phyloP scores from a whole-genome alignment of 768 basidiomycete species.

The Hypholoma fasciculare region DNA sequence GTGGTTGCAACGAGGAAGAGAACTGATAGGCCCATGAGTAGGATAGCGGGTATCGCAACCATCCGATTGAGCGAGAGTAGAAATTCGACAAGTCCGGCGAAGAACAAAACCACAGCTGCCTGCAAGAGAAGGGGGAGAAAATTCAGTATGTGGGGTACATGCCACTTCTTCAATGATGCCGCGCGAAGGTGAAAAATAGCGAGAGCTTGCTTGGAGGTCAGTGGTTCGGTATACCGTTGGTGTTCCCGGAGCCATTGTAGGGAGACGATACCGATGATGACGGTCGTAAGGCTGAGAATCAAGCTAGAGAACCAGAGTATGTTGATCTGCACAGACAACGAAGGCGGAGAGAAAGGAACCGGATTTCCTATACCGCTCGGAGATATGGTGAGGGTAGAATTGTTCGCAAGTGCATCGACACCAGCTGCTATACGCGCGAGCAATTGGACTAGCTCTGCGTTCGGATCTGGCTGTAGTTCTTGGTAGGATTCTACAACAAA shows the following conservation, averaged over 20 bases:
- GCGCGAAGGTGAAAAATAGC: conserved; percentile 4
- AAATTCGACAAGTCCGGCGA: conserved; percentile 1
- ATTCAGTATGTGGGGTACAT: background rate
- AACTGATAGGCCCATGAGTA: background rate
- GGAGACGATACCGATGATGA: conserved; percentile 3
- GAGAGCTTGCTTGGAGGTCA: background rate
- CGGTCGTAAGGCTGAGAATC: background rate
- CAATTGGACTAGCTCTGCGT: conserved; percentile 7
- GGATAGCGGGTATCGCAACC: background rate
- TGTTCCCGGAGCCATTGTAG: conserved; percentile 8
- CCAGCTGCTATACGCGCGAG: conserved; percentile 10
- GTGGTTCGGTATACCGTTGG: conserved; percentile 1
- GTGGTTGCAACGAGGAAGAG: conserved; percentile 4
- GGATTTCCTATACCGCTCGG: background rate
- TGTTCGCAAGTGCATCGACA: background rate
- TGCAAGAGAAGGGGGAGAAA: conserved; percentile 1
- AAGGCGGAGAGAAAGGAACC: background rate
- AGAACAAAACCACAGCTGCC: conserved; percentile 1
- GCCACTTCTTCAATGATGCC: background rate
- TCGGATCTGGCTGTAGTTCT: conserved; percentile 15
- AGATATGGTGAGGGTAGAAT: background rate
- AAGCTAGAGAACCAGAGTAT: conserved; percentile 6
- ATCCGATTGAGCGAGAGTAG: background rate
- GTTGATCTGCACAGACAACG: background rate
- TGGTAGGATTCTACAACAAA: conserved; percentile 22